Base-by-base conservation (phyloP, 192 early-diverging fungal genomes). In the Obelidium mucronatum region DNA sequence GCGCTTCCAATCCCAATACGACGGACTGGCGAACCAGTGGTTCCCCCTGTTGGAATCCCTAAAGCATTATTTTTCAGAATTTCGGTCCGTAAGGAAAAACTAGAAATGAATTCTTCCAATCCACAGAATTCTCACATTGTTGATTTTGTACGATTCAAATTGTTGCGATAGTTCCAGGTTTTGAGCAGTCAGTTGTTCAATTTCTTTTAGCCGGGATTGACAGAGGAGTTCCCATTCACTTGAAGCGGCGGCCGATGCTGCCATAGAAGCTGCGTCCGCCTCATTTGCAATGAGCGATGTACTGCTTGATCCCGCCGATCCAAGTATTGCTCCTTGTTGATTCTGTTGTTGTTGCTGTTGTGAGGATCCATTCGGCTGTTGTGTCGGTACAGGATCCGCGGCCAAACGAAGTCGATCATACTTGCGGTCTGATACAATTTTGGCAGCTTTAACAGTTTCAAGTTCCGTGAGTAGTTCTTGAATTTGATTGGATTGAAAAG, bases 1-100 rank as follows among this genome's bases (percentile, higher is more conserved):
- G 81, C 34, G 63, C 77, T 33, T 85, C 81, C n/a, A 83, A 60
- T 34, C 67, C 77, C 30, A 39, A 33, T 42, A 76, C 79, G 5
- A 78, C 11, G 26, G 67, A 51, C 44, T 67, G 66, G 17, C 73
- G 39, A 67, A 74, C 44, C 69, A 53, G 1, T 62, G 56, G 17
- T 78, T 74, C 54, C 22, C 40, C n/a, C 79, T 73, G 35, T 79
- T 79, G 55, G 28, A 58, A 58, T 24, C 55, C 58, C 44, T 69
- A 26, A 30, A 66, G 2, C n/a, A 36, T 28, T 40, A 24, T 22
- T n/a, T n/a, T n/a, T n/a, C n/a, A n/a, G n/a, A n/a, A n/a, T n/a
- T n/a, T n/a, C n/a, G n/a, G 42, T 44, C 6, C 5, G 42, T 44
- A 17, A 17, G 17, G 42, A 11, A 44, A 44, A 17, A 44, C 5